Evolutionary conservation across 2,329 filamentous ascomycete species (phyloP).

Genomic region (Fusarium phyllophilum): DNA sequence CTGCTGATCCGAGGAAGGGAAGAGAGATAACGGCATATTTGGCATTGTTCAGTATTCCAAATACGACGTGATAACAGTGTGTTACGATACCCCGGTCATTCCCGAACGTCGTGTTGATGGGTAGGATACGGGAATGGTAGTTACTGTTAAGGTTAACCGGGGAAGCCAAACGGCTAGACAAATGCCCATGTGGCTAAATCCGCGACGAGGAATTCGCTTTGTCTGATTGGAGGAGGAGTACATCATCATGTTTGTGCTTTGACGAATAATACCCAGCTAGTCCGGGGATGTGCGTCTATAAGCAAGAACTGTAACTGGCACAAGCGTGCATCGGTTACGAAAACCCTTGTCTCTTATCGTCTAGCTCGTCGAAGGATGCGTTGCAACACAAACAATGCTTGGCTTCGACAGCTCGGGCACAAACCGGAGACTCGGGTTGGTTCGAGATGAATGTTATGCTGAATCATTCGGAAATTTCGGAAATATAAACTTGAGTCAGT

Average conservation of each 20-base stretch:
- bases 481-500: too few relatives aligned
- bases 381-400: background rate
- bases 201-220: background rate
- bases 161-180: background rate
- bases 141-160: background rate
- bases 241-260: background rate
- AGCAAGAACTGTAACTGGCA: background rate
- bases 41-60: too few relatives aligned
- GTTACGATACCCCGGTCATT: too few relatives aligned
- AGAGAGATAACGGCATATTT: background rate
- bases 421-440: background rate
- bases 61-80: background rate
- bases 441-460: rapidly evolving
- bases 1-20: background rate
- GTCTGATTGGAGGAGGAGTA: background rate
- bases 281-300: background rate
- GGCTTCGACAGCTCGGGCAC: background rate
- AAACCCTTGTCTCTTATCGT: background rate
- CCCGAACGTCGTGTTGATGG: background rate
- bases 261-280: background rate
- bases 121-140: rapidly evolving
- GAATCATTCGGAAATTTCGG: background rate
- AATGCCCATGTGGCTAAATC: background rate
- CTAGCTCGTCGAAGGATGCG: background rate
- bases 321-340: background rate